These are phyloP conservation scores for Boletus patriciae DNA, from an alignment of 768 basidiomycete species.

Conservation along the genomic window DNA sequence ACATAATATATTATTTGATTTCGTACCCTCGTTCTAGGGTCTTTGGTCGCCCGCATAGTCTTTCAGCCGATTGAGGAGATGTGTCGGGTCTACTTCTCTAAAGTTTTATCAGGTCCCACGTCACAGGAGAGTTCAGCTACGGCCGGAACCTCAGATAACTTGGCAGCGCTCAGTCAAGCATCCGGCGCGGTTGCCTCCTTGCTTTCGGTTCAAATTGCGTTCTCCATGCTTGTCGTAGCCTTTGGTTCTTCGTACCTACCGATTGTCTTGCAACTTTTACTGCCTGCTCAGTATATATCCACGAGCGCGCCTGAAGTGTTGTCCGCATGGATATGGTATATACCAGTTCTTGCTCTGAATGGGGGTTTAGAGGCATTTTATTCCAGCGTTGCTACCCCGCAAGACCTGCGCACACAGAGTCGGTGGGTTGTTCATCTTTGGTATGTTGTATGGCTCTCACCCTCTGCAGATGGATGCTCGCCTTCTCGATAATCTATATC, in stretches of 20 bases:
- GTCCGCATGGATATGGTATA: slow-evolving; percentile 79
- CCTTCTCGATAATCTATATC: slow-evolving; percentile 70
- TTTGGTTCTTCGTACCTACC: slow-evolving; percentile 79
- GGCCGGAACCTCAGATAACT: neutral
- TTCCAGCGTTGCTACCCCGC: slow-evolving; percentile 67
- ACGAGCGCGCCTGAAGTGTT: slow-evolving; percentile 84
- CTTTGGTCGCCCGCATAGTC: slow-evolving; percentile 85
- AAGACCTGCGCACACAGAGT: slow-evolving; percentile 70
- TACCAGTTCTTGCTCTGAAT: slow-evolving; percentile 88
- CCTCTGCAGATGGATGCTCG: slow-evolving; percentile 66
- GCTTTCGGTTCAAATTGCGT: slow-evolving; percentile 61
- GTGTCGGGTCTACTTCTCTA: slow-evolving; percentile 86
- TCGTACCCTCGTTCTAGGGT: slow-evolving; percentile 52
- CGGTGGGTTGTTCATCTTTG: slow-evolving; percentile 38
- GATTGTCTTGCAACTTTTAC: slow-evolving; percentile 62
- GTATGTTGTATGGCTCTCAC: slow-evolving; percentile 1
- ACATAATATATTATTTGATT: neutral
- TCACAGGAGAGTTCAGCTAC: slow-evolving; percentile 4
- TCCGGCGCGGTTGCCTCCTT: slow-evolving; percentile 55
- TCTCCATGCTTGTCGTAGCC: slow-evolving; percentile 67
- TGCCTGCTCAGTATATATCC: slow-evolving; percentile 65
- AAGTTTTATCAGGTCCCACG: slow-evolving; percentile 40
- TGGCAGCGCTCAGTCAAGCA: slow-evolving; percentile 38
- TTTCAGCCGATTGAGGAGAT: slow-evolving; percentile 98
- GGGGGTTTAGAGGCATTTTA: slow-evolving; percentile 92